These are phyloP conservation scores for Diaporthe sp. DNA, from an alignment of 2,329 filamentous ascomycete species.

Conservation along the genomic window DNA sequence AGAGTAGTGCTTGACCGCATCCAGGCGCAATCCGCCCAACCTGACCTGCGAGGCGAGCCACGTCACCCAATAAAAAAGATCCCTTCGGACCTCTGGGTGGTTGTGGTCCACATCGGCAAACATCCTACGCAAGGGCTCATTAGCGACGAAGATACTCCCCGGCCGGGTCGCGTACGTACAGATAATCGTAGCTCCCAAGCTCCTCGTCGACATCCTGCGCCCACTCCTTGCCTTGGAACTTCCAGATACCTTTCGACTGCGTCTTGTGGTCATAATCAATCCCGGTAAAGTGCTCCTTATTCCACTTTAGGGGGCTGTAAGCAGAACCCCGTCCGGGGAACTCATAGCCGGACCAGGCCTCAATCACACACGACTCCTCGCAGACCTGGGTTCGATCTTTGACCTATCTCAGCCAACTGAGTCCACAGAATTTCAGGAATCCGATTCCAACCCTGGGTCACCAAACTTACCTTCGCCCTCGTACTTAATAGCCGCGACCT, in stretches of 20 bases:
- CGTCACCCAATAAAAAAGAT: conserved; percentile 49
- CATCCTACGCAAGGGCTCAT: conserved; percentile 45
- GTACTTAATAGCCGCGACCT: conserved; percentile 70
- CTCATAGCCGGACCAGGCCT: conserved; percentile 76
- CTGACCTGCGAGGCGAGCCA: conserved; percentile 48
- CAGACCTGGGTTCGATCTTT: conserved; percentile 67
- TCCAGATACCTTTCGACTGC: conserved; percentile 73
- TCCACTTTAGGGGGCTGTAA: conserved; percentile 74
- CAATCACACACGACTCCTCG: conserved; percentile 70
- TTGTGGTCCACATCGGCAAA: conserved; percentile 51
- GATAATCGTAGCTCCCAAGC: conserved; percentile 71
- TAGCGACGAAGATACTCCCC: not conserved
- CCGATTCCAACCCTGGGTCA: too few relatives aligned
- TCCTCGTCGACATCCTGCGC: conserved; percentile 66
- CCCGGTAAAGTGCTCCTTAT: conserved; percentile 76
- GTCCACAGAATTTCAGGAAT: too few relatives aligned
- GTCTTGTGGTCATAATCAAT: conserved; percentile 73
- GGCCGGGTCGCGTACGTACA: conserved; percentile 43
- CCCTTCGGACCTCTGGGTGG: conserved; percentile 48
- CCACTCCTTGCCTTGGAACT: conserved; percentile 75
- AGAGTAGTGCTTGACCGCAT: conserved; percentile 53
- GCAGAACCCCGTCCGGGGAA: conserved; percentile 71
- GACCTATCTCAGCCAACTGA: conserved; percentile 32
- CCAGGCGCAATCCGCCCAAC: conserved; percentile 50
- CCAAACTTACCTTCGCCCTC: conserved; percentile 59